Evolutionary conservation across 177 flowering plant species (phyloP).

Genomic region (Vitis hybrid): DNA sequence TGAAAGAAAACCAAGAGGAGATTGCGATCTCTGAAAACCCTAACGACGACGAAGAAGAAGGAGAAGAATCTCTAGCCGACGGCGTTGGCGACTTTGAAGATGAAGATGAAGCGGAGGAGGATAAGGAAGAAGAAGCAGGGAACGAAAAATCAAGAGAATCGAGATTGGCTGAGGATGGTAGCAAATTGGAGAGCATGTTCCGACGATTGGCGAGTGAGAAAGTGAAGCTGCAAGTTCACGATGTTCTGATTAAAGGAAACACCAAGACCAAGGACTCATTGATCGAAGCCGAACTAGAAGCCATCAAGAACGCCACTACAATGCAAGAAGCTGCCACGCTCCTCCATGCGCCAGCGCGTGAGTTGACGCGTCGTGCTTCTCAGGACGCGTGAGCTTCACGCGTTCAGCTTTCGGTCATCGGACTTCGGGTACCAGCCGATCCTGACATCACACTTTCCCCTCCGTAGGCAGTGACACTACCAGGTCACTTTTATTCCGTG

Average conservation of each 20-base stretch:
- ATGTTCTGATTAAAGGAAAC: conserved; percentile 81
- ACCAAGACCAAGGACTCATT: conserved; percentile 70
- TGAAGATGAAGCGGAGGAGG: conserved; percentile 22
- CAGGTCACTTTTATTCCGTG: too few relatives aligned
- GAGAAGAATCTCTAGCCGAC: not conserved
- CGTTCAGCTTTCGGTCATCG: too few relatives aligned
- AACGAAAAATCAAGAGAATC: conserved; percentile 23
- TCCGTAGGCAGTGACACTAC: too few relatives aligned
- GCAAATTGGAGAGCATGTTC: conserved; percentile 38
- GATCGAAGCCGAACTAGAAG: conserved; percentile 67
- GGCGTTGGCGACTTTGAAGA: conserved; percentile 26
- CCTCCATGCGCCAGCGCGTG: too few relatives aligned
- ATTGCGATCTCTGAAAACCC: not conserved
- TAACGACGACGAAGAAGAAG: not conserved
- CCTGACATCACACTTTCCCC: too few relatives aligned
- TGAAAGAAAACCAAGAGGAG: not conserved
- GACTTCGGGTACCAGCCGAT: too few relatives aligned
- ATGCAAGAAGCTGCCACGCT: conserved; percentile 56
- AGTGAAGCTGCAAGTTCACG: conserved; percentile 72
- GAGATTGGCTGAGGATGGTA: conserved; percentile 25
- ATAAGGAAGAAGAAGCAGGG: conserved; percentile 29
- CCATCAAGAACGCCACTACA: conserved; percentile 44
- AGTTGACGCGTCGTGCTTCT: too few relatives aligned
- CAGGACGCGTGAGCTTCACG: too few relatives aligned
- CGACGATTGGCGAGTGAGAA: conserved; percentile 46